Evolutionary conservation across 106 monocot species (phyloP).

Genomic region (Acorus gramineus): DNA sequence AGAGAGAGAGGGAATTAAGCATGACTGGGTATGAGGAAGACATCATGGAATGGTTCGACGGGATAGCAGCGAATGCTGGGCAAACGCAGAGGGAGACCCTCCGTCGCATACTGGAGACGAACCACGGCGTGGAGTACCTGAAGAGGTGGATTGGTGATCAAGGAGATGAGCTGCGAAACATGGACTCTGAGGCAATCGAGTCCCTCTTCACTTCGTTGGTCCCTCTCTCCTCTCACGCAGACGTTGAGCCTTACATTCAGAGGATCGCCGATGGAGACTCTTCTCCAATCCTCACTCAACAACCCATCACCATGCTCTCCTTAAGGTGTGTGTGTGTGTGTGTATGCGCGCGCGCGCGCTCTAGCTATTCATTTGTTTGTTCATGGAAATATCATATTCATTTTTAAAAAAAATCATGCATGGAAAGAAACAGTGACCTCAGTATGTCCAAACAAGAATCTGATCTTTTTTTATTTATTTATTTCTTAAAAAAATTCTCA

Average conservation of each 20-base stretch:
- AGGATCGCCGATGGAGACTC: constrained; percentile 44
- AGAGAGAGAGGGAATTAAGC: too few relatives aligned
- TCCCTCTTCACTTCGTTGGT: constrained; percentile 23
- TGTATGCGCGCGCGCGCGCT: too few relatives aligned
- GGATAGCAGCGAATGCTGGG: constrained; percentile 20
- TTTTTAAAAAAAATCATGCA: too few relatives aligned
- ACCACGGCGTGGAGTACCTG: constrained; percentile 36
- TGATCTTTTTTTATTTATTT: too few relatives aligned
- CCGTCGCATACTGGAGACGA: constrained; percentile 38
- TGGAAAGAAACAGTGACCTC: too few relatives aligned
- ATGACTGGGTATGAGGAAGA: not conserved
- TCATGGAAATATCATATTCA: too few relatives aligned
- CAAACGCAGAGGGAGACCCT: constrained; percentile 34
- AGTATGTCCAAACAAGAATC: too few relatives aligned
- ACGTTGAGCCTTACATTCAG: constrained; percentile 47
- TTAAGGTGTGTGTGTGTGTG: constrained; percentile 23
- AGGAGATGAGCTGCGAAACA: not conserved
- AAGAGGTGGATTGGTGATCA: constrained; percentile 23
- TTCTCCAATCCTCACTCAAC: constrained; percentile 27
- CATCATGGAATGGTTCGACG: constrained; percentile 38
- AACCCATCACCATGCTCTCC: constrained; percentile 43
- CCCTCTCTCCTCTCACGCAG: constrained; percentile 37
- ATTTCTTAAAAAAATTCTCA: too few relatives aligned
- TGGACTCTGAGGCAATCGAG: constrained; percentile 17
- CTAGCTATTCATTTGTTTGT: too few relatives aligned